These are phyloP conservation scores for Bonia amplexicaulis DNA, from an alignment of 176 grass and related monocot genomes.

Conservation along the genomic window DNA sequence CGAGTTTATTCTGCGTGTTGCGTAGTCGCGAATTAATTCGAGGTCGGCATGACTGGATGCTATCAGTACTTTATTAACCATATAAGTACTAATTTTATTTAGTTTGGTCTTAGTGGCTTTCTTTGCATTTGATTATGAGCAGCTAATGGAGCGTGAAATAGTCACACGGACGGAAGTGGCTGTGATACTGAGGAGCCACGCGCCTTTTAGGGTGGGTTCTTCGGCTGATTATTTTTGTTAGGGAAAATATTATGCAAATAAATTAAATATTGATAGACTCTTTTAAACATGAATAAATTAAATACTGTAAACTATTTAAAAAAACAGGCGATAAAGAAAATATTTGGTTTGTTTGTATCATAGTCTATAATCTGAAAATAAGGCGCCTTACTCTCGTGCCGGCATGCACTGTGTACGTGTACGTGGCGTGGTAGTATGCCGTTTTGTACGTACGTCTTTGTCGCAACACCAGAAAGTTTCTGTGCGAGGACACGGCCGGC, in stretches of 20 bases:
- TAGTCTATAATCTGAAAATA: no score
- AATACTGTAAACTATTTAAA: no score
- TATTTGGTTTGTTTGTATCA: no score
- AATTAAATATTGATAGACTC: no score
- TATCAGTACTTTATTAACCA: neutral
- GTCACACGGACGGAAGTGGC: conserved; percentile 15
- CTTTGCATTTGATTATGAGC: neutral
- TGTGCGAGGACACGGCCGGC: no score
- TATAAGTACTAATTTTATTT: neutral
- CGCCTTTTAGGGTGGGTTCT: neutral
- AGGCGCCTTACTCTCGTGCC: neutral
- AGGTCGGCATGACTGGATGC: conserved; percentile 15
- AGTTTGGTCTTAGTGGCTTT: neutral
- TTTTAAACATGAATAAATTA: no score
- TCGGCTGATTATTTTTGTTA: no score
- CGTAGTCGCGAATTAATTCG: conserved; percentile 43
- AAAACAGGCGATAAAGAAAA: no score
- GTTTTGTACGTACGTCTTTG: no score
- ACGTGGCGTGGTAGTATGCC: neutral
- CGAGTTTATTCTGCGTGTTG: neutral
- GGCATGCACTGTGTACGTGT: neutral
- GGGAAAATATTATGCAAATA: no score
- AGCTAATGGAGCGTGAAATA: neutral
- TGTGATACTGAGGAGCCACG: conserved; percentile 8
- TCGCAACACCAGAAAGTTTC: no score